A percentile compares a stretch with the other conserved stretches of the same genome.
phyloP scores from a whole-genome alignment of 2,329 filamentous ascomycete species.

The Diaporthe velutina region DNA sequence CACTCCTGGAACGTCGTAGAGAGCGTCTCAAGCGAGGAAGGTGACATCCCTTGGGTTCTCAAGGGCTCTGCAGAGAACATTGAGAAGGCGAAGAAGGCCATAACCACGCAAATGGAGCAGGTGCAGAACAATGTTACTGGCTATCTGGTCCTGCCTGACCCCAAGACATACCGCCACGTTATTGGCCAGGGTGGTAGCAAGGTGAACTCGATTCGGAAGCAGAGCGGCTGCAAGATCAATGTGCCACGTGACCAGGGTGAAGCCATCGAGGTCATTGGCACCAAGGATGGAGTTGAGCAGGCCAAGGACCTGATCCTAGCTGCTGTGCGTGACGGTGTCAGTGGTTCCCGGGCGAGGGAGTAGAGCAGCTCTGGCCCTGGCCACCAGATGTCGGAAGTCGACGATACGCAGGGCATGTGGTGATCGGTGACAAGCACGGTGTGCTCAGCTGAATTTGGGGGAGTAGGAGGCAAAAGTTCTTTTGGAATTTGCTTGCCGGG shows the following conservation, averaged over 20 bases:
- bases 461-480: conserved; percentile 10
- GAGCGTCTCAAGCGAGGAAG: conserved; percentile 69
- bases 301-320: conserved; percentile 91
- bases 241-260: conserved; percentile 90
- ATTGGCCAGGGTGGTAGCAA: conserved; percentile 91
- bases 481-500: conserved; percentile 14
- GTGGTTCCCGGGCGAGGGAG: conserved; percentile 45
- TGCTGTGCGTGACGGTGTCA: conserved; percentile 76
- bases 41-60: conserved; percentile 90
- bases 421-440: conserved; percentile 6
- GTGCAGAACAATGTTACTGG: conserved; percentile 81
- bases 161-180: conserved; percentile 88
- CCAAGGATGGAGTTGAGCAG: conserved; percentile 83
- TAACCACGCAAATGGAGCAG: conserved; percentile 80
- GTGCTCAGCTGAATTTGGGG: neutral
- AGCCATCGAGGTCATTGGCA: conserved; percentile 90
- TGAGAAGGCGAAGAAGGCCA: conserved; percentile 81
- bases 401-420: conserved; percentile 6
- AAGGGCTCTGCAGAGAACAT: conserved; percentile 83
- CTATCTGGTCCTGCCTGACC: conserved; percentile 91
- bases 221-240: conserved; percentile 93
- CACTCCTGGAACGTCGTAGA: conserved; percentile 90
- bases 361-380: conserved; percentile 33
- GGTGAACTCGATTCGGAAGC: conserved; percentile 92
- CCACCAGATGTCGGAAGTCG: neutral